Percentiles rank a stretch among this genome's conserved stretches.
Conservation (phyloP, 495 filamentous ascomycete species). For the Podospora comata region DNA sequence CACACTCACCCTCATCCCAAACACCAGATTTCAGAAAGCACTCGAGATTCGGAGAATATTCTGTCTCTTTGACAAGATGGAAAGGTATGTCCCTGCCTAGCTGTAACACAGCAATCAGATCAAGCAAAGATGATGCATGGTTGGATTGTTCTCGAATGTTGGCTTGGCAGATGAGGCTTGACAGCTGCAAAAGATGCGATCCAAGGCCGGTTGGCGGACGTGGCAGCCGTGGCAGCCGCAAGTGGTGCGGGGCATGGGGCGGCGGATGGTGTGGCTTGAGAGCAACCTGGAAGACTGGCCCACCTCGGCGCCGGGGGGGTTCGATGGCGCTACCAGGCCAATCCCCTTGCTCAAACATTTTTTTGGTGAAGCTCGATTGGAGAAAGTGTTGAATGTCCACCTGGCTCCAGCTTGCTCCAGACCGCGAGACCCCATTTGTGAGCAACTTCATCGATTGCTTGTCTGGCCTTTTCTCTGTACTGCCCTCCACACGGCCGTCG, state of each 20-base stretch:
- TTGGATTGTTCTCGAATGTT: slow-evolving; percentile 1
- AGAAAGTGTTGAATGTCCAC: slow-evolving; percentile 18
- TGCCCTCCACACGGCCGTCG: slow-evolving; percentile 1
- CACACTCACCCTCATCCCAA: background rate
- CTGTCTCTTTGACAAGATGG: background rate
- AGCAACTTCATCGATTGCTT: slow-evolving; percentile 14
- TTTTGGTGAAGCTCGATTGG: slow-evolving; percentile 23
- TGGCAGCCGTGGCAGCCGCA: slow-evolving; percentile 2
- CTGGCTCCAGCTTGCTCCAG: slow-evolving; percentile 17
- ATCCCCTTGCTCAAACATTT: slow-evolving; percentile 12
- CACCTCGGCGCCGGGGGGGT: background rate
- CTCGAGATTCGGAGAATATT: background rate
- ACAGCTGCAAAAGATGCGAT: background rate
- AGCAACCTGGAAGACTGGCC: background rate
- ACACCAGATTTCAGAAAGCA: background rate
- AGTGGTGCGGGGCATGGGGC: background rate
- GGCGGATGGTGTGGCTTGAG: background rate
- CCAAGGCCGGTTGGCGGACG: background rate
- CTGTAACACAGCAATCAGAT: background rate
- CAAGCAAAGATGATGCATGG: background rate
- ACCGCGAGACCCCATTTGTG: slow-evolving; percentile 10
- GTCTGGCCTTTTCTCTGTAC: slow-evolving; percentile 22
- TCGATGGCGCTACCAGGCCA: slow-evolving; percentile 1
- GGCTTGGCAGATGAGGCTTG: background rate
- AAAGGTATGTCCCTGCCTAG: background rate